These are phyloP conservation scores for Linanthus parryae DNA, from an alignment of 148 eudicot species.

Conservation along the genomic window DNA sequence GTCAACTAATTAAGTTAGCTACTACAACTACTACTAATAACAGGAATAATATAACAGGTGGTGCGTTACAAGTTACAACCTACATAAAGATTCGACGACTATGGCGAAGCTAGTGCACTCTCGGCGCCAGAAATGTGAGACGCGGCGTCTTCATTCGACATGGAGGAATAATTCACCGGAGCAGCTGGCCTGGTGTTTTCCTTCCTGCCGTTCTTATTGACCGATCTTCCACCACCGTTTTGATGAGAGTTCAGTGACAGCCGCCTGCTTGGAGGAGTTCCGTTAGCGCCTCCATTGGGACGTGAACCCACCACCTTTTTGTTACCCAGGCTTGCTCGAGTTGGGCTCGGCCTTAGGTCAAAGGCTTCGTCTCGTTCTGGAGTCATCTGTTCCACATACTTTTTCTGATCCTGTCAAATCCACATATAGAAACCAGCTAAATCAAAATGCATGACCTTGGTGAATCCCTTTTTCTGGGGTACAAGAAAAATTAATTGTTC, in stretches of 20 bases:
- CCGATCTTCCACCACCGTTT: conserved; percentile 74
- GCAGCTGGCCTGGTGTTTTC: conserved; percentile 55
- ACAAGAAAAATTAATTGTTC: too few species aligned
- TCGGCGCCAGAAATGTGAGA: conserved; percentile 76
- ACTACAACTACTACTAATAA: too few species aligned
- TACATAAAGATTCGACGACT: too few species aligned
- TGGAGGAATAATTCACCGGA: conserved; percentile 70
- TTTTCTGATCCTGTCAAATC: conserved; percentile 75
- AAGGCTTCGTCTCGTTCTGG: conserved; percentile 63
- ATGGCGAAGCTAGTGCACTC: too few species aligned
- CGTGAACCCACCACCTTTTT: conserved; percentile 84
- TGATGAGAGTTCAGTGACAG: conserved; percentile 53
- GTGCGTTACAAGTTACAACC: too few species aligned
- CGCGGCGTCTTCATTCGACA: conserved; percentile 71
- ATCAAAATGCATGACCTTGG: too few species aligned
- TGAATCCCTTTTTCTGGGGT: too few species aligned
- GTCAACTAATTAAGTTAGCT: too few species aligned
- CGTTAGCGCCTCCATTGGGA: conserved; percentile 69
- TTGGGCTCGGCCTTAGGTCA: conserved; percentile 83
- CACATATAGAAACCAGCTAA: conserved; percentile 2
- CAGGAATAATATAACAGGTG: too few species aligned
- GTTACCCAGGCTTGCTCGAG: conserved; percentile 43
- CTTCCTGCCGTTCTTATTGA: conserved; percentile 60
- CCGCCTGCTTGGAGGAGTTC: conserved; percentile 62
- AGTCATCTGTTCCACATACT: conserved; percentile 64